Conservation (phyloP, 495 filamentous ascomycete genomes). For the Podospora pseudopauciseta region DNA sequence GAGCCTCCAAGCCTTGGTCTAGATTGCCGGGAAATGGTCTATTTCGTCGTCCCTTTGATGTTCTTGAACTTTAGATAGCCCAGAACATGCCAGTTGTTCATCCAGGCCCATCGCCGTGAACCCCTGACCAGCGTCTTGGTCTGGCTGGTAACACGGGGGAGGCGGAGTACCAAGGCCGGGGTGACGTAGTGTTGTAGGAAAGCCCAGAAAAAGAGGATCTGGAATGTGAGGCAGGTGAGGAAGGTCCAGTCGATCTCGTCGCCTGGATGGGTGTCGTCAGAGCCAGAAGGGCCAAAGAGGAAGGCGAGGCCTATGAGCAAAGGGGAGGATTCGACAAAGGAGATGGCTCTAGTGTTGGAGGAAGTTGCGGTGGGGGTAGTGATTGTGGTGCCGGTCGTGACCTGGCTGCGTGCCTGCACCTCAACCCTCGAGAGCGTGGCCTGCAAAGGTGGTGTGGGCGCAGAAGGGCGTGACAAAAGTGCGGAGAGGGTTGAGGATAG, state of each 20-base stretch:
- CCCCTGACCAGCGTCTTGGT: background rate
- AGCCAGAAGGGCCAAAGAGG: constrained; percentile 15
- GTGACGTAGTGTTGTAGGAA: constrained; percentile 13
- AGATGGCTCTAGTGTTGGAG: constrained; percentile 18
- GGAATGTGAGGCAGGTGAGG: constrained; percentile 25
- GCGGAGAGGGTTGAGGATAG: constrained; percentile 10
- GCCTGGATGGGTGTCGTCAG: constrained; percentile 7
- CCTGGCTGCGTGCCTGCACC: background rate
- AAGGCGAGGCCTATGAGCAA: constrained; percentile 15
- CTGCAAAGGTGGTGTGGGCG: background rate
- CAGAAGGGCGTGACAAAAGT: background rate
- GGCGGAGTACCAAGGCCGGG: constrained; percentile 3
- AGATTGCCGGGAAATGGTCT: background rate
- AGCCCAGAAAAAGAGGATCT: constrained; percentile 25
- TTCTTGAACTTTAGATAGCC: background rate
- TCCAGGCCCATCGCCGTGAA: background rate
- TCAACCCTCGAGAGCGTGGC: constrained; percentile 8
- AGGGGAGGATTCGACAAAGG: constrained; percentile 26
- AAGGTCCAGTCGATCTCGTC: constrained; percentile 24
- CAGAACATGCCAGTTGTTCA: background rate
- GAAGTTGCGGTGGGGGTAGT: constrained; percentile 7
- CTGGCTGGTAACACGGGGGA: background rate
- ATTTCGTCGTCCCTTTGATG: background rate
- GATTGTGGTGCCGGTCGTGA: constrained; percentile 4
- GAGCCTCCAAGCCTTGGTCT: background rate